These are phyloP conservation scores for Hypsizygus ulmarius DNA, from an alignment of 1,284 basidiomycete species.

Conservation along the genomic window DNA sequence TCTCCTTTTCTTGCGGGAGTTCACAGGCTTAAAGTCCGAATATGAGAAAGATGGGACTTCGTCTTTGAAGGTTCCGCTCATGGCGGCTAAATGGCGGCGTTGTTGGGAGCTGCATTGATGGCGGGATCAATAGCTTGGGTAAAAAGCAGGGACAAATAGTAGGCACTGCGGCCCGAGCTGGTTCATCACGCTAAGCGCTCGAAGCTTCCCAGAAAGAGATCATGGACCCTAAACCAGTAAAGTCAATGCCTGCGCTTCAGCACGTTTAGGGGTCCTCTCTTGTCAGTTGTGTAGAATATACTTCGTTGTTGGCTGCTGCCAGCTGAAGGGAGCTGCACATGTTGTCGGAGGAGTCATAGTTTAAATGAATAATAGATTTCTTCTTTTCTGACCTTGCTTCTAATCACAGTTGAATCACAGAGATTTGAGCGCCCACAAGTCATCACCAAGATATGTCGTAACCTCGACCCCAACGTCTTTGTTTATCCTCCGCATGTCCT, in stretches of 20 bases:
- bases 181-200: slow-evolving; percentile 5
- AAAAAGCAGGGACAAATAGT: slow-evolving; percentile 24
- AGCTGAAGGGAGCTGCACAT: too few relatives aligned
- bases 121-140: slow-evolving; percentile 14
- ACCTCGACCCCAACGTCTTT: slow-evolving; percentile 93
- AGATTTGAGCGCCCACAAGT: slow-evolving; percentile 79
- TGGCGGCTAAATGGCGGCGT: slow-evolving; percentile 18
- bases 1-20: slow-evolving; percentile 39
- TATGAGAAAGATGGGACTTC: slow-evolving; percentile 25
- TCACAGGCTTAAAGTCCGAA: slow-evolving; percentile 40
- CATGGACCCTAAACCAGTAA: not conserved
- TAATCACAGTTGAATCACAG: slow-evolving; percentile 42
- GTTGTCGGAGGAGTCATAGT: too few relatives aligned
- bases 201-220: not conserved
- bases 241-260: not conserved
- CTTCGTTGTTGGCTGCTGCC: too few relatives aligned
- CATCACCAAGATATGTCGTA: slow-evolving; percentile 84
- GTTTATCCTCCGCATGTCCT: slow-evolving; percentile 87
- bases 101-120: not conserved
- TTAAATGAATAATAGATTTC: too few relatives aligned
- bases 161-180: slow-evolving; percentile 4
- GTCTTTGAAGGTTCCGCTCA: slow-evolving; percentile 18
- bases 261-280: slow-evolving; percentile 14
- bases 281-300: not conserved
- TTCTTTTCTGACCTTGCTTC: not conserved